Base-by-base conservation (phyloP, 1,284 basidiomycete genomes). In the Pholiota adiposa region DNA sequence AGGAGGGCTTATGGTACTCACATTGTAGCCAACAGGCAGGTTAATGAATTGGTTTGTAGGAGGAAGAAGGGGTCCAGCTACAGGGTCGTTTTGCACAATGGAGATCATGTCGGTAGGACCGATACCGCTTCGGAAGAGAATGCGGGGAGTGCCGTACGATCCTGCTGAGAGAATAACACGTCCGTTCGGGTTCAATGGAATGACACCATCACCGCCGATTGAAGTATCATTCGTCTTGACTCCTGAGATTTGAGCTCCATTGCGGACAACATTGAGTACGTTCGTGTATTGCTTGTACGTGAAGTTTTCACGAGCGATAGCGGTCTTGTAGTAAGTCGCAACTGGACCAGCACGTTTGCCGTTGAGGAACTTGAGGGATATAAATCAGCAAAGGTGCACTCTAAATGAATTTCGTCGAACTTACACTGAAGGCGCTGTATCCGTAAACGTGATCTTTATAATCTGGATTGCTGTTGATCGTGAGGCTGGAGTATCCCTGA, bases 61-160 rank as follows among this genome's bases (percentile, higher is more conserved):
- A 9, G 86, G 86, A 14, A 88, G 73, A 56, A 77, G 75, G 33
- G 79, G 73, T 2, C 78, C 79, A 2, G 80, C 81, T 1, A 70
- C 70, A 7, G 83, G 63, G 68, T 86, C 80, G 18, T 61, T 67
- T 63, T 81, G 72, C 11, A 85, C 85, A 19, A 84, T 58, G 50
- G 75, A 72, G 65, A 88, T 75, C 85, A 84, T 83, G 65, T 88
- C 86, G 0, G 75, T 72, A 0, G 86, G 86, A 9, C 86, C 86
- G 59, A 88, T 87, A 34, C 86, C 86, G 64, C 81, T 83, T 57
- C 80, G 78, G 79, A 85, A 87, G n/a, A 88, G 76, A 57, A 87
- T 78, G 43, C 86, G 79, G 34, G 86, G 73, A 21, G 84, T 81
- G 11, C 85, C 84, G 60, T 81, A 86, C 4, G 83, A 74, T 7